Evolutionary conservation across 176 grass and related monocot genomes (phyloP).

Genomic region (Juncus inflexus): DNA sequence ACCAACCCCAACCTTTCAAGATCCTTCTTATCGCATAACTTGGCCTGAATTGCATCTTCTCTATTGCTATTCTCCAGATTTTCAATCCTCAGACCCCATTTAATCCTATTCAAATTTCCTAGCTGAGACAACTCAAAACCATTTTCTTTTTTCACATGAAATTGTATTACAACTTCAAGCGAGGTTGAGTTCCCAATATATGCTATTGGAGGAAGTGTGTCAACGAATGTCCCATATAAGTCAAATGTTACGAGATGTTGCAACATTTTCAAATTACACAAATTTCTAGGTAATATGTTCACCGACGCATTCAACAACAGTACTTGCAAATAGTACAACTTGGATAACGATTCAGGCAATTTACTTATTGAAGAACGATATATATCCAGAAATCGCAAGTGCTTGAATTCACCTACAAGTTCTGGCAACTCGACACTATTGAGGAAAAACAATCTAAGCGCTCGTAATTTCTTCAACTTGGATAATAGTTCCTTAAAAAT

Average conservation of each 20-base stretch:
- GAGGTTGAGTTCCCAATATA: slow-evolving; percentile 21
- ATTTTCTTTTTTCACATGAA: slow-evolving; percentile 16
- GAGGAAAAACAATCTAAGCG: background rate
- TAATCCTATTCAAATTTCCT: slow-evolving; percentile 20
- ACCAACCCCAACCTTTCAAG: slow-evolving; percentile 13
- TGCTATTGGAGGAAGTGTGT: background rate
- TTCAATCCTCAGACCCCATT: slow-evolving; percentile 13
- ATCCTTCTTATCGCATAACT: slow-evolving; percentile 23
- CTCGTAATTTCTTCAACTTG: slow-evolving; percentile 17
- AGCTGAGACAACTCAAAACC: slow-evolving; percentile 30
- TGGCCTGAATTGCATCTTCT: slow-evolving; percentile 17
- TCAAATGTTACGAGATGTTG: background rate
- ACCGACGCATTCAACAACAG: background rate
- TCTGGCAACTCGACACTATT: slow-evolving; percentile 9
- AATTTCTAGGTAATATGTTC: slow-evolving; percentile 6
- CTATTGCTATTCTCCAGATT: slow-evolving; percentile 31
- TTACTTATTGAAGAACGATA: background rate
- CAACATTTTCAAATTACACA: slow-evolving; percentile 18
- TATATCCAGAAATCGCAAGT: slow-evolving; percentile 15
- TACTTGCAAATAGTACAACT: slow-evolving; percentile 24
- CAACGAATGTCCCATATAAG: background rate
- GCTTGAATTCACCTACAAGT: slow-evolving; percentile 7
- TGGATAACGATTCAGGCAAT: slow-evolving; percentile 27
- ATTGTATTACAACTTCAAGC: slow-evolving; percentile 1
- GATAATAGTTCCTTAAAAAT: slow-evolving; percentile 9